Conservation (phyloP, 495 filamentous ascomycete species). For the Daldinia vernicosa region DNA sequence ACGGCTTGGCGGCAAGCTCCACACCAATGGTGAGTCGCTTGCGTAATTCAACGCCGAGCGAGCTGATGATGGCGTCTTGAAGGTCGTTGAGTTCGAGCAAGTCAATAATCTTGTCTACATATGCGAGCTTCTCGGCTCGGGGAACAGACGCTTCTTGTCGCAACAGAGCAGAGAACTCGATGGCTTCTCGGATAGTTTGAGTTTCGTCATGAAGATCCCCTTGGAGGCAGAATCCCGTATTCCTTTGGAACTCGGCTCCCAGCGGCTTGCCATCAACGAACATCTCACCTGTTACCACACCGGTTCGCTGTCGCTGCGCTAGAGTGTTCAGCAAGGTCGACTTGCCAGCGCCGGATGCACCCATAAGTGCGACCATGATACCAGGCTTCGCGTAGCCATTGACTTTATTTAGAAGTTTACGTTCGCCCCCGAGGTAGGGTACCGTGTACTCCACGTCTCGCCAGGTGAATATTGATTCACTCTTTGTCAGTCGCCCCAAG, state of each 20-base stretch:
- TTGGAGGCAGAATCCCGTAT: conserved; percentile 87
- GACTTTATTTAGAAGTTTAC: conserved; percentile 73
- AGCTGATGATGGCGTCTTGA: conserved; percentile 82
- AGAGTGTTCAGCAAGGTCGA: conserved; percentile 79
- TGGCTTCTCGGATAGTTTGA: conserved; percentile 84
- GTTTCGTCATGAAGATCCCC: conserved; percentile 86
- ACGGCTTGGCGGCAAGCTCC: conserved; percentile 88
- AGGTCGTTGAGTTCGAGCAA: conserved; percentile 83
- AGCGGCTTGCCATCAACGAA: conserved; percentile 78
- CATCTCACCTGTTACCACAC: conserved; percentile 77
- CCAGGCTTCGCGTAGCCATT: conserved; percentile 80
- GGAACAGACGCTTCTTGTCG: conserved; percentile 75
- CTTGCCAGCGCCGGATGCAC: conserved; percentile 83
- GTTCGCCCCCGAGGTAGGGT: conserved; percentile 72
- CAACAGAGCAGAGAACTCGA: conserved; percentile 81
- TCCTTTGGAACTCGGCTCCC: conserved; percentile 76
- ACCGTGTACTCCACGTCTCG: conserved; percentile 75
- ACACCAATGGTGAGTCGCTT: conserved; percentile 88
- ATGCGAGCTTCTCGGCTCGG: conserved; percentile 77
- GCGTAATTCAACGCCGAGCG: conserved; percentile 70
- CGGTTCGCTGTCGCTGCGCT: conserved; percentile 77
- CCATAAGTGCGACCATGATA: conserved; percentile 81
- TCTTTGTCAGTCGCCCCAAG: conserved; percentile 65
- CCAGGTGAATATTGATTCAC: conserved; percentile 80
- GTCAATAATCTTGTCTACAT: conserved; percentile 88